These are phyloP conservation scores for Sarocladium strictum DNA, from an alignment of 2,329 filamentous ascomycete species.

Conservation along the genomic window DNA sequence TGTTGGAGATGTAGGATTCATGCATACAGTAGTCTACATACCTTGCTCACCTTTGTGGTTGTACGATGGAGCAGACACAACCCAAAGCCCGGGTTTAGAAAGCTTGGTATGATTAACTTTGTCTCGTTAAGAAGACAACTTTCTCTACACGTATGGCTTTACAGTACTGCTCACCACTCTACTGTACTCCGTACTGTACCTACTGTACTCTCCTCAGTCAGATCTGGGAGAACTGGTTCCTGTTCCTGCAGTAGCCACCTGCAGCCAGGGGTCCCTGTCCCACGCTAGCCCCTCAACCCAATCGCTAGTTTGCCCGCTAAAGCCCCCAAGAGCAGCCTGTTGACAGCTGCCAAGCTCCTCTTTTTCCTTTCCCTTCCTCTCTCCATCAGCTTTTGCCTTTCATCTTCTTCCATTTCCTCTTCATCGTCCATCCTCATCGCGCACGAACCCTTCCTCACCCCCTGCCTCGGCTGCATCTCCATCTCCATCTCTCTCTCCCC, in stretches of 20 bases:
- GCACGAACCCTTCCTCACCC: not conserved
- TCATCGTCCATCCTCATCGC: not conserved
- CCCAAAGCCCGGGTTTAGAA: too few species aligned
- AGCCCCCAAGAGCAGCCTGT: not conserved
- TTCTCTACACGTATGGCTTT: too few species aligned
- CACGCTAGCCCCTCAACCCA: not conserved
- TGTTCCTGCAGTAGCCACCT: not conserved
- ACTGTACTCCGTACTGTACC: too few species aligned
- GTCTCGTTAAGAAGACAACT: too few species aligned
- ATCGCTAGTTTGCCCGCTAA: not conserved
- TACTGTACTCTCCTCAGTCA: too few species aligned
- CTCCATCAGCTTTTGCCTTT: not conserved
- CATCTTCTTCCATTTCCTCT: not conserved
- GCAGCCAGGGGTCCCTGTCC: not conserved
- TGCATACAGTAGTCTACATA: too few species aligned
- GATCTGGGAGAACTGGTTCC: not conserved
- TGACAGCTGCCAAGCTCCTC: slow-evolving; percentile 5
- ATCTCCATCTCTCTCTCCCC: not conserved
- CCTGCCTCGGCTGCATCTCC: too few species aligned
- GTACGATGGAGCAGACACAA: too few species aligned
- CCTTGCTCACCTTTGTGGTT: too few species aligned
- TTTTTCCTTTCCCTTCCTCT: not conserved
- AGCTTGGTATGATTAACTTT: too few species aligned
- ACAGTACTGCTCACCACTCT: too few species aligned
- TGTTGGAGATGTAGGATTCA: too few species aligned